phyloP scores from a whole-genome alignment of 1,284 basidiomycete genomes.

The Ustilago xerochloae region DNA sequence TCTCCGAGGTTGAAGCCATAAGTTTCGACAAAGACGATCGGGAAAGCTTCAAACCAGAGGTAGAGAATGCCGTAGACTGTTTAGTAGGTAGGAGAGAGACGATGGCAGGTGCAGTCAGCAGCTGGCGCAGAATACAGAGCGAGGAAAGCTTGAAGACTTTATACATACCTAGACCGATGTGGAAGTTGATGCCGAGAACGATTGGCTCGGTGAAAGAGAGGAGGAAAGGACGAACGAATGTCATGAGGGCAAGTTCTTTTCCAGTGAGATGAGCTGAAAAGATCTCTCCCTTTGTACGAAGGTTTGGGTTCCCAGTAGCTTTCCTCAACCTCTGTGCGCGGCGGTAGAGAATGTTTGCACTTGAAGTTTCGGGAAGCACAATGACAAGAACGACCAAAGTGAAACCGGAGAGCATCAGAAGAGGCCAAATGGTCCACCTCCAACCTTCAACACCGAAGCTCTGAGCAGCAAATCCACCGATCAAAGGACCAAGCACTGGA shows the following conservation, averaged over 20 bases:
- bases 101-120: no score
- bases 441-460: constrained; percentile 37
- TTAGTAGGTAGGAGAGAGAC: no score
- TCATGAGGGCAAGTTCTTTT: constrained; percentile 51
- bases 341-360: constrained; percentile 66
- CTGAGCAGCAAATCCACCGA: constrained; percentile 53
- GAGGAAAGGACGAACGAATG: constrained; percentile 56
- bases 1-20: constrained; percentile 61
- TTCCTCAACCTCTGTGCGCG: constrained; percentile 68
- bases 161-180: constrained; percentile 52
- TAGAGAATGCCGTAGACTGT: constrained; percentile 50
- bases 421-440: constrained; percentile 67
- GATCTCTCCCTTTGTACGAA: constrained; percentile 67
- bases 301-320: constrained; percentile 66
- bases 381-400: constrained; percentile 56
- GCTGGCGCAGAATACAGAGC: no score
- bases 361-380: constrained; percentile 68
- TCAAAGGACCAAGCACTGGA: constrained; percentile 53
- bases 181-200: constrained; percentile 48
- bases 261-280: constrained; percentile 41
- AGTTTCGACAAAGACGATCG: constrained; percentile 49
- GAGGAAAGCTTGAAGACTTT: no score
- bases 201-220: constrained; percentile 53
- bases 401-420: constrained; percentile 67
- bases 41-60: constrained; percentile 53